Evolutionary conservation across 352 stramenopile genomes (phyloP), one percentile per base, ranked within the genome.

Genomic region (Globisporangium middletonii): DNA sequence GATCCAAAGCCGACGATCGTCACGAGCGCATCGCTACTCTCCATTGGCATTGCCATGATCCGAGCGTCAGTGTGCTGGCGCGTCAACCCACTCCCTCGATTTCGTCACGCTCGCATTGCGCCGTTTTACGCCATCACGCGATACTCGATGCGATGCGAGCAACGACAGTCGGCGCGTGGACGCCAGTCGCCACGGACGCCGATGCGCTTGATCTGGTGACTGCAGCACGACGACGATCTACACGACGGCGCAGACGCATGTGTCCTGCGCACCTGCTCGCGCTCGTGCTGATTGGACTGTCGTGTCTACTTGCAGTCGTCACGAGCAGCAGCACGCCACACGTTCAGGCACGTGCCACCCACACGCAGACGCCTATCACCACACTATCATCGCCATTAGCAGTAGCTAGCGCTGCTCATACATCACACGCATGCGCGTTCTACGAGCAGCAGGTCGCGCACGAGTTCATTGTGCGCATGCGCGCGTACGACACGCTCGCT

Each of bases 1-100:
- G 86, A 96, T 37, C 92, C 92, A 67, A 96, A 97, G 64, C 89
- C 89, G 30, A 97, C 71, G 63, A 98, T 89, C 23, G 83, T 92
- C 57, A 79, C 72, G 69, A 81, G 80, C 1, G 49, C 42, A 15
- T 42, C 30, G 38, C 3, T 7, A 7, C 6, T 4, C 6, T 8
- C 33, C 2, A 4, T 45, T 19, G 41, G 4, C 41, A 13, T 44
- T 11, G 38, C 38, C 38, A 44, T 35, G 30, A 35, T 35, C 4
- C 4, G 30, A 35, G 30, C 38, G 38, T 44, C 38, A 44, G 38
- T 44, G 12, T 35, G 38, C 4, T 44, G 12, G 38, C 38, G 38
- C 38, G 38, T 44, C 16, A 15, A 44, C 12, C 38, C 30, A 44
- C 8, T 50, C 46, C 35, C 18, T 23, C 50, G 44, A 45, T 38